Conservation (phyloP, 805 yeast genomes). For the Soucietia sequanensis region DNA sequence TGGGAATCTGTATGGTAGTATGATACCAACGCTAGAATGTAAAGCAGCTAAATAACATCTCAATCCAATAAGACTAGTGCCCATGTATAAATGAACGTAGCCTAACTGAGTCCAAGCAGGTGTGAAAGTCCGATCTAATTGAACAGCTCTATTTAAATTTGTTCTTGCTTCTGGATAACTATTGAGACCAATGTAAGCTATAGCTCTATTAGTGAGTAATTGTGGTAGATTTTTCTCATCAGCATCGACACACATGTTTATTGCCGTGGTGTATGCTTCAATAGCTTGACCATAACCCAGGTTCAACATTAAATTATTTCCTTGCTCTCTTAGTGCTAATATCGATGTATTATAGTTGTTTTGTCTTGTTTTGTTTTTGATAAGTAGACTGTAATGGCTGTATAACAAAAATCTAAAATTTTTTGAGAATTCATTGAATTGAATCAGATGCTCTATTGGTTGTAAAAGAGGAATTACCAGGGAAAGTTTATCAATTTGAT, state of each 20-base stretch:
- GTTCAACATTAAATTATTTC: conserved; percentile 38
- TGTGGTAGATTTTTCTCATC: conserved; percentile 24
- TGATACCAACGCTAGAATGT: conserved; percentile 26
- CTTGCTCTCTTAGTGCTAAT: conserved; percentile 32
- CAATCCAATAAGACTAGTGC: conserved; percentile 30
- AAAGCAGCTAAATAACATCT: conserved; percentile 33
- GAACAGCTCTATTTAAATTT: conserved; percentile 33
- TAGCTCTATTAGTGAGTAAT: conserved; percentile 36
- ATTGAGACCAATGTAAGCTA: conserved; percentile 40
- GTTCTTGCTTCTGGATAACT: conserved; percentile 39
- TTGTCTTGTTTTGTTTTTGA: background rate
- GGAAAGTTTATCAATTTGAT: too few relatives aligned
- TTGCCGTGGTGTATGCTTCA: conserved; percentile 35
- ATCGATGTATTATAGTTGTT: conserved; percentile 5
- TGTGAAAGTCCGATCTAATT: conserved; percentile 29
- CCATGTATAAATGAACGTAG: conserved; percentile 42
- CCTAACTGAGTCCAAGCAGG: conserved; percentile 47
- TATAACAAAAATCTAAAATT: too few relatives aligned
- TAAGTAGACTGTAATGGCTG: background rate
- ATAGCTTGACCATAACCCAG: conserved; percentile 40
- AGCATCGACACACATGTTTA: conserved; percentile 18
- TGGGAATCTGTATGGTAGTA: conserved; percentile 24
- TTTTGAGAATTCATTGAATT: too few relatives aligned
- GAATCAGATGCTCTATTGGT: too few relatives aligned
- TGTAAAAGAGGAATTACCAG: too few relatives aligned